phyloP scores from a whole-genome alignment of 495 filamentous ascomycete species.

The Xylaria flabelliformis region DNA sequence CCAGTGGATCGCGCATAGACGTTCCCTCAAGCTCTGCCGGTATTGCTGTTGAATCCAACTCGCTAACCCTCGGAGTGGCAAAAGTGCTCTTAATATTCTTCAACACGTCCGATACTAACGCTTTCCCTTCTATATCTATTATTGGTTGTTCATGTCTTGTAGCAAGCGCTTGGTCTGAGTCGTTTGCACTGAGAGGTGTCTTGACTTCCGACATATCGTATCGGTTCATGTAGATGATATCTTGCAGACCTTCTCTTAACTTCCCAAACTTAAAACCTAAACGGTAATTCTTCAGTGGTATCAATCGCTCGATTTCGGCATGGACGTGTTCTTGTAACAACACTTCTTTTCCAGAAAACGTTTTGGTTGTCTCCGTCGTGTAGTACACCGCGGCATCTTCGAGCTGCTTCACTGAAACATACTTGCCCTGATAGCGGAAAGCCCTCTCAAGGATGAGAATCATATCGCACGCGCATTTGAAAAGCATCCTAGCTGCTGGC shows the following conservation, averaged over 20 bases:
- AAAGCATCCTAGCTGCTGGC: slow-evolving; percentile 1
- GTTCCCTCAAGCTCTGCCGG: slow-evolving; percentile 4
- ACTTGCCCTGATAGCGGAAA: slow-evolving; percentile 10
- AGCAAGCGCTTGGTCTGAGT: no score
- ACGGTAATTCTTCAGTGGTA: background rate
- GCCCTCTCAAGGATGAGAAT: slow-evolving; percentile 8
- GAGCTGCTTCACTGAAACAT: slow-evolving; percentile 11
- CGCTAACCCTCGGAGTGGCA: no score
- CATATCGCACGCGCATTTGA: slow-evolving; percentile 18
- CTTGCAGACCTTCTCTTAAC: background rate
- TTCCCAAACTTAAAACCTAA: slow-evolving; percentile 10
- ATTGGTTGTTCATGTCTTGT: no score
- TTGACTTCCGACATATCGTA: no score
- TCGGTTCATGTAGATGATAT: slow-evolving; percentile 16
- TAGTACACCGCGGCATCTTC: slow-evolving; percentile 18
- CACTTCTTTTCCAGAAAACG: background rate
- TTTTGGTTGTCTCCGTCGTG: slow-evolving; percentile 4
- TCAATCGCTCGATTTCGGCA: background rate
- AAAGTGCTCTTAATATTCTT: no score
- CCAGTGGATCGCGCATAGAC: background rate
- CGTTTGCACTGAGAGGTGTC: no score
- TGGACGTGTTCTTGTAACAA: slow-evolving; percentile 1
- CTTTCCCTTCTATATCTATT: no score
- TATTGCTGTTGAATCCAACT: background rate
- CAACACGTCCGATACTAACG: background rate